Evolutionary conservation across 2,329 filamentous ascomycete genomes (phyloP), one percentile per base, ranked within the genome.

Genomic region (Pseudogymnoascus sp.): DNA sequence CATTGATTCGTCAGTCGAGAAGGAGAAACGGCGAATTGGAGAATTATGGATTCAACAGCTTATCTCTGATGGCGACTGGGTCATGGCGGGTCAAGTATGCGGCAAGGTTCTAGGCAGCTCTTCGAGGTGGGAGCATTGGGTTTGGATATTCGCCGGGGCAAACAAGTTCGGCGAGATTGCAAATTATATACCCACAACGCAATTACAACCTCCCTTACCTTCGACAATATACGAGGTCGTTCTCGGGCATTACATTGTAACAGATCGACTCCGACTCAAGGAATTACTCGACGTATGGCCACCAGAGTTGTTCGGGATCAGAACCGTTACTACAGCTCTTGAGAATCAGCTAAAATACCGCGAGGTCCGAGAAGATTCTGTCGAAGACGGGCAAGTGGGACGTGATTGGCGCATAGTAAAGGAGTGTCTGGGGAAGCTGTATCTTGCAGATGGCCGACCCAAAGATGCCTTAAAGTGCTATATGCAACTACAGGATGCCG

Each of bases 41-140:
- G 95, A 97, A 71, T 81, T 96, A 4, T 99, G 95, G 95, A 82
- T 99, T 36, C 87, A 93, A 65, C 90, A 96, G 70, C 82, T 97
- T 36, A 84, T 96, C 36, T 84, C 87, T 37, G 80, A 84, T 0
- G 82, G 85, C 7, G 82, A 93, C 65, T 99, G 95, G 95, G 73
- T 74, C 7, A 79, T 83, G 63, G 95, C 95, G 5, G 93, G 91
- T 0, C 82, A 88, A 70, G 81, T 96, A 3, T 93, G 92, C 64
- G 90, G 88, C 12, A 91, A 88, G 71, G 93, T 97, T 0, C 80
- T 99, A 1, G 86, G 86, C 46, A 91, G 88, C 1, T 86, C 91
- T 0, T 82, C 88, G 59, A 81, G 88, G 68, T 99, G 95, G 95
- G 93, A 97, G 76, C 91, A 96, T 70, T 97, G 93, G 92, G 89